A percentile compares a stretch with the other conserved stretches of the same genome.
Evolutionary conservation across 192 early-diverging fungal species (phyloP).

Genomic region (Coemansia brasiliensis): DNA sequence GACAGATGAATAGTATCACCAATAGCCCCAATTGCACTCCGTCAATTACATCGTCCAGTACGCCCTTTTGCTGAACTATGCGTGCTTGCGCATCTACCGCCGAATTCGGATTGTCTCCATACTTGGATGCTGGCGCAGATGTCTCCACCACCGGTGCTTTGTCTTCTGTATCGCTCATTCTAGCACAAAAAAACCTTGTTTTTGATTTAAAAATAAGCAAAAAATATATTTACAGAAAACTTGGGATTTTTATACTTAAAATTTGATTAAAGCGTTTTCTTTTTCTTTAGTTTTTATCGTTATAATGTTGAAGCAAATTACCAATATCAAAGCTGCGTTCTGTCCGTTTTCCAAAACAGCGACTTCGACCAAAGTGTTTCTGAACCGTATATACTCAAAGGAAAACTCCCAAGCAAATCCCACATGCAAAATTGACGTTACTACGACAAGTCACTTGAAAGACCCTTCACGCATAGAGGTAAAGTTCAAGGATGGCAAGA

Average conservation of each 20-base stretch:
- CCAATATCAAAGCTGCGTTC: conserved; percentile 43
- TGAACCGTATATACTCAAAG: conserved; percentile 45
- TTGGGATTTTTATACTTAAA: background rate
- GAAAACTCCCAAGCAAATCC: conserved; percentile 46
- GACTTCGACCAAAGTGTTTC: conserved; percentile 48
- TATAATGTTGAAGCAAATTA: conserved; percentile 50
- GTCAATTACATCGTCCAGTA: conserved; percentile 55
- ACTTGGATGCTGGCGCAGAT: background rate
- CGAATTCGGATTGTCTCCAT: conserved; percentile 31
- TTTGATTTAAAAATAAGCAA: background rate
- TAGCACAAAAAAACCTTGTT: conserved; percentile 7
- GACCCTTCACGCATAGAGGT: conserved; percentile 43
- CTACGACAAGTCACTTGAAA: conserved; percentile 19
- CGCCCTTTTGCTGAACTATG: conserved; percentile 51
- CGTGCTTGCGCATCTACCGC: conserved; percentile 47
- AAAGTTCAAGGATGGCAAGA: conserved; percentile 50
- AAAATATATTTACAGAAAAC: background rate
- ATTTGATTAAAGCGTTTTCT: conserved; percentile 1
- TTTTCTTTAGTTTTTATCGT: background rate
- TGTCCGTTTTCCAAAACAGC: conserved; percentile 41
- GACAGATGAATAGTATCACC: conserved; percentile 28
- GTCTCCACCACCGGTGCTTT: conserved; percentile 1
- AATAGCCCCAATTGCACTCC: conserved; percentile 45
- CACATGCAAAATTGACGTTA: conserved; percentile 45
- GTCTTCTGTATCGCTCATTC: background rate